Percentiles rank a stretch among this genome's conserved stretches.
phyloP scores from a whole-genome alignment of 768 basidiomycete genomes.

The Lactarius tabidus region DNA sequence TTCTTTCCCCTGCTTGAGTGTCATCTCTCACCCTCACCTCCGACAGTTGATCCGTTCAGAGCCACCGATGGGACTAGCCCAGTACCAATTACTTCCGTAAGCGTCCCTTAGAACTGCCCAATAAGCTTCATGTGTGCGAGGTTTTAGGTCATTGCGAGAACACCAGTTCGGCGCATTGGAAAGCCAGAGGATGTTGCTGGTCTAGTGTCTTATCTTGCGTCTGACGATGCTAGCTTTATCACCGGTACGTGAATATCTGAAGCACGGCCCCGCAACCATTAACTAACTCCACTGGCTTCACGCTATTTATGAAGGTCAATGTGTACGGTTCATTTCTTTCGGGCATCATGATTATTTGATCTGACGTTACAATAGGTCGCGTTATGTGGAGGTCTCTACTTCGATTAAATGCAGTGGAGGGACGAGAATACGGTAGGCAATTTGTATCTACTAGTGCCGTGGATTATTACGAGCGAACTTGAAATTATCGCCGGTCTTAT shows the following conservation, averaged over 20 bases:
- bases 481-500: not conserved
- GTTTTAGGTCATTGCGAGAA: not conserved
- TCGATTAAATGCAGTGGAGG: slow-evolving; percentile 9
- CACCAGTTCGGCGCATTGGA: slow-evolving; percentile 14
- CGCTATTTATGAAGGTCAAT: slow-evolving; percentile 4
- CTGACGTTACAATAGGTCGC: not conserved
- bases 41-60: not conserved
- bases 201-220: slow-evolving; percentile 25
- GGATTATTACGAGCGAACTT: not conserved
- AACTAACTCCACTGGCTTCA: not conserved
- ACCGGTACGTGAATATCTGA: slow-evolving; percentile 14
- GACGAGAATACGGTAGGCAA: not conserved
- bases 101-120: not conserved
- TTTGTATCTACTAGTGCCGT: not conserved
- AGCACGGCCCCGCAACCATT: not conserved
- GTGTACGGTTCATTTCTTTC: slow-evolving; percentile 3
- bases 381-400: slow-evolving; percentile 8
- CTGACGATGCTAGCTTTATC: slow-evolving; percentile 21
- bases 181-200: slow-evolving; percentile 22
- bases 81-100: not conserved
- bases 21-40: not conserved
- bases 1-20: not conserved
- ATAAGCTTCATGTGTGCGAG: not conserved
- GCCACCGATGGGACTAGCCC: not conserved
- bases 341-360: not conserved